Base-by-base conservation (phyloP, 495 filamentous ascomycete genomes). In the Clavariopsis aquatica region DNA sequence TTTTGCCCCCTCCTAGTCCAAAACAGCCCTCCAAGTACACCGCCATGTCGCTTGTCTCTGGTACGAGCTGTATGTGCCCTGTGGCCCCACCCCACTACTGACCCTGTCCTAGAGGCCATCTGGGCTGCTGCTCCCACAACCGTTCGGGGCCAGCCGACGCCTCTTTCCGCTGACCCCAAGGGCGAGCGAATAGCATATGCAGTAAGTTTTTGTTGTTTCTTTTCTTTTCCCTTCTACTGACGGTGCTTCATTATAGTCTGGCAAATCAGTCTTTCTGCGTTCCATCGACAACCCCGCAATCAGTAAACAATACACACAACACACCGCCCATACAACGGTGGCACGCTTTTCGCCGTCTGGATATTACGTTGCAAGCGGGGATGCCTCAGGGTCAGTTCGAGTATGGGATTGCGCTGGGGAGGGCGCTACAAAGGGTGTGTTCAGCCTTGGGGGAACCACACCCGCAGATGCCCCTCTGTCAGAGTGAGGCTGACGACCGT, bases 261-360 rank as follows among this genome's bases (percentile, higher is more conserved):
- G 91, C 69, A 98, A 98, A 83, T 97, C 93, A 43, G 87, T 97
- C 73, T 98, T 96, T 78, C 77, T 98, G 20, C 91, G 94, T 58
- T 90, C 84, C 38, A 93, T 98, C 79, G 93, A 97, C 75, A 79
- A 96, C 75, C 93, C 95, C 52, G 82, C 89, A 53, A 71, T 85
- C 47, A 84, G 85, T 74, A 89, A 87, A 65, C 92, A 98, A 76
- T 98, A 98, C 78, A 93, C 88, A 23, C 84, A 86, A 69, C 94
- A 98, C 78, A 96, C 91, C 26, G 80, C 88, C 31, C 83, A 85
- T 55, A 93, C 92, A 0, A 96, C 91, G 6, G 92, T 98, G 62
- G 94, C 95, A 46, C 90, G 90, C 43, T 97, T 98, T 78, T 87
- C 95, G 4, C 94, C 94, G 1, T 96, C 90, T 10, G 94, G 95